phyloP scores from a whole-genome alignment of 2,329 filamentous ascomycete species.

The Curvularia verruculosa region DNA sequence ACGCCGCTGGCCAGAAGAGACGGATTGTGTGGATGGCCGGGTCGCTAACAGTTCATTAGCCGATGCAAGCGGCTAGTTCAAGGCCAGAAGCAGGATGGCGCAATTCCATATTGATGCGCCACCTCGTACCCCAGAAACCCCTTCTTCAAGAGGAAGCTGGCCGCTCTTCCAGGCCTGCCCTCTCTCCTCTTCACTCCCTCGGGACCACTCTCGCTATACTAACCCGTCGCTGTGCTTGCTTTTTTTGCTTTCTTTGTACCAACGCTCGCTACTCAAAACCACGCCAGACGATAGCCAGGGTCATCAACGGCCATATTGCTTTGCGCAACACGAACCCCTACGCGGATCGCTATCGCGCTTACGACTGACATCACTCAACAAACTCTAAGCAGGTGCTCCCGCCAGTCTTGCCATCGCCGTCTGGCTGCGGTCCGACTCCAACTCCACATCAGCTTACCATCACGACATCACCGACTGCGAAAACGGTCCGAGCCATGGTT shows the following conservation, averaged over 20 bases:
- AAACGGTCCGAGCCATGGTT: conserved; percentile 37
- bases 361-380: neutral
- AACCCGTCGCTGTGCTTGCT: conserved; percentile 6
- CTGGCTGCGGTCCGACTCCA: conserved; percentile 25
- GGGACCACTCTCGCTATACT: conserved; percentile 17
- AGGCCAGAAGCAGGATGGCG: conserved; percentile 2
- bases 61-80: conserved; percentile 2
- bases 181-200: conserved; percentile 5
- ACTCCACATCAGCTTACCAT: conserved; percentile 38
- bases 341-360: conserved; percentile 4
- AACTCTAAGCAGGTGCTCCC: conserved; percentile 7
- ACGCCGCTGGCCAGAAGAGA: neutral
- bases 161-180: conserved; percentile 4
- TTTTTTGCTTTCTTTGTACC: conserved; percentile 12
- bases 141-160: conserved; percentile 11
- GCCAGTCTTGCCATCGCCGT: conserved; percentile 6
- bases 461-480: conserved; percentile 34
- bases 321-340: conserved; percentile 8
- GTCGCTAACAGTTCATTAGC: neutral
- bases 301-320: conserved; percentile 7
- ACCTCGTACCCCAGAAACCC: conserved; percentile 9
- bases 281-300: conserved; percentile 16
- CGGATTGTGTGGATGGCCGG: neutral
- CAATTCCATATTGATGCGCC: conserved; percentile 5
- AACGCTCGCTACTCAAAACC: conserved; percentile 33